Base-by-base conservation (phyloP, 257 asterid genomes). In the Nicotiana knightiana region DNA sequence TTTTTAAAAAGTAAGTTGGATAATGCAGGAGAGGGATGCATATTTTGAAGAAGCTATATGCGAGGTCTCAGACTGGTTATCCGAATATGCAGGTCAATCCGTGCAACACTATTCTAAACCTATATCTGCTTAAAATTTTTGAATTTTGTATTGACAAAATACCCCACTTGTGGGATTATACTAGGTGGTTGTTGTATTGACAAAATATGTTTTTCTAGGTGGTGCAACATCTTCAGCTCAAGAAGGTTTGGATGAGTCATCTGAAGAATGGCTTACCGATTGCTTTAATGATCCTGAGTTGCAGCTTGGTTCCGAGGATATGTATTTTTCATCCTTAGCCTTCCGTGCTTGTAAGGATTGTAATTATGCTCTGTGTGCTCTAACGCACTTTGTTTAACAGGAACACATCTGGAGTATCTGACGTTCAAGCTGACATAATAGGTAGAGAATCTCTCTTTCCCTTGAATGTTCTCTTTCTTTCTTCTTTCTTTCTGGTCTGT, bases 11-110 rank as follows among this genome's bases (percentile, higher is more conserved):
- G 43, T 55, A 55, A 37, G 17, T 70, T 17, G 48, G 73, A 57
- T 48, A 37, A 66, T 75, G 54, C n/a, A 95, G 99, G 94, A 89
- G 81, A 87, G 87, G 26, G 82, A 75, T 39, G 93, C 90, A 18
- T 89, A 94, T 59, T 89, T 90, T 9, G 94, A 89, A 78, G 97
- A 88, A 75, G 89, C 88, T 76, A 48, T 90, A 54, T 85, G 90
- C 66, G 92, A 90, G 62, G 89, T 89, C 87, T 92, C 97, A 53
- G 84, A 90, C 67, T 90, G 92, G 97, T 91, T 88, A 77, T 88
- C 92, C 63, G 94, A 88, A 61, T 93, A 86, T 89, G 78, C 91
- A 85, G 95, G 97, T 93, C 83, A 61, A 83, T 57, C 73, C 53
- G 59, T 35, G 57, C 46, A 9, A 58, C 48, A 21, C 13, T 73